Evolutionary conservation across 75 land plant genomes (phyloP).

Genomic region (Sequoiadendron giganteum): DNA sequence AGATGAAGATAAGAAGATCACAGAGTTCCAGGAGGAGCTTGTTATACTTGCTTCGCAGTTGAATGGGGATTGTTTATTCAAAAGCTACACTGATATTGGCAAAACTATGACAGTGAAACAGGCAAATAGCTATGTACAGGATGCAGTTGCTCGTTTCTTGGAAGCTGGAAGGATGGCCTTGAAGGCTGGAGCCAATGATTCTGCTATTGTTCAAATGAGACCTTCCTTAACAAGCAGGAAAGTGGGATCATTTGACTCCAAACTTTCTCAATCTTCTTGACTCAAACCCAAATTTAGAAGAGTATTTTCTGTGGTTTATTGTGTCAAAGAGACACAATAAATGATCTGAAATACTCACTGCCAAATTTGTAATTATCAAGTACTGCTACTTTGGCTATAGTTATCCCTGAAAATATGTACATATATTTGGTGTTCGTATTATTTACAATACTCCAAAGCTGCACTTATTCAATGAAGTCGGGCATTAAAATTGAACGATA

Average conservation of each 20-base stretch:
- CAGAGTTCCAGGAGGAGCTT: constrained; percentile 91
- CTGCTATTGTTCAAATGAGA: constrained; percentile 68
- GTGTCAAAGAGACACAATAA: neutral
- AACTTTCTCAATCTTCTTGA: neutral
- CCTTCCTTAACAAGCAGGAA: constrained; percentile 61
- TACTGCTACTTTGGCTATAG: neutral
- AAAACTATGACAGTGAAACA: constrained; percentile 67
- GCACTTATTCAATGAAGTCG: neutral
- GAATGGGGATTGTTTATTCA: constrained; percentile 63
- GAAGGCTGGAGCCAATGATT: constrained; percentile 81
- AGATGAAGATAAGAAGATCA: constrained; percentile 52
- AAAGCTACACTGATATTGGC: constrained; percentile 53
- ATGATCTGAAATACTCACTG: neutral
- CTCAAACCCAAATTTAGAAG: neutral
- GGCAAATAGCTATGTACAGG: constrained; percentile 66
- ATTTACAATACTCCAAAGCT: neutral
- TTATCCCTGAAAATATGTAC: neutral
- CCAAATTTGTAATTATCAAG: neutral
- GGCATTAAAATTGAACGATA: neutral
- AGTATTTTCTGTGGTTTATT: neutral
- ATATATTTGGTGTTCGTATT: neutral
- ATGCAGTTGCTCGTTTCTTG: constrained; percentile 75
- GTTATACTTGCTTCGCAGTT: constrained; percentile 83
- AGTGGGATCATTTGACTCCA: neutral
- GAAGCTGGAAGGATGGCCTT: constrained; percentile 78